Percentiles rank a stretch among this genome's conserved stretches.
These are phyloP conservation scores for Leccinum pachyderme DNA, from an alignment of 1,284 basidiomycete species.

Conservation along the genomic window DNA sequence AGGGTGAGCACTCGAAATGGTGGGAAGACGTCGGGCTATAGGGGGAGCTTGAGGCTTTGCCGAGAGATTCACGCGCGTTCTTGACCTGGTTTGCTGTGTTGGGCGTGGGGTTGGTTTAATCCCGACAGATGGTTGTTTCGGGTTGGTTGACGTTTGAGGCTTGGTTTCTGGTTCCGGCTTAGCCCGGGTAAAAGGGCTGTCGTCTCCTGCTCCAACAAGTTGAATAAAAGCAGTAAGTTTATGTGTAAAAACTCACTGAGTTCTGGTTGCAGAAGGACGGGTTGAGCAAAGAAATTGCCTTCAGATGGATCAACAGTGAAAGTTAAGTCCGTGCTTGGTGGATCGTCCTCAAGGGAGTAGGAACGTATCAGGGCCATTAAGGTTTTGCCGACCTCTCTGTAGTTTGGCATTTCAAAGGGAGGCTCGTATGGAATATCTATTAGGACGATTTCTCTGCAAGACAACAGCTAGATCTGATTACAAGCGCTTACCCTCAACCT, in stretches of 20 bases:
- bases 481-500: conserved; percentile 51
- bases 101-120: conserved; percentile 8
- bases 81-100: conserved; percentile 6
- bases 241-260: conserved; percentile 31
- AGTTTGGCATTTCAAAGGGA: conserved; percentile 56
- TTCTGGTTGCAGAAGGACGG: conserved; percentile 31
- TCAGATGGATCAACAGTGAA: conserved; percentile 32
- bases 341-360: conserved; percentile 37
- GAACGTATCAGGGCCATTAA: conserved; percentile 44
- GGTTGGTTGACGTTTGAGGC: conserved; percentile 4
- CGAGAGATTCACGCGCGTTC: conserved; percentile 1
- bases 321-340: conserved; percentile 28
- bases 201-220: conserved; percentile 22
- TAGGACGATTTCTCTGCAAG: conserved; percentile 1
- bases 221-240: neutral
- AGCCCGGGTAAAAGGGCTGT: conserved; percentile 25
- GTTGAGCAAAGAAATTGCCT: conserved; percentile 17
- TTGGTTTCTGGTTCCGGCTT: conserved; percentile 16
- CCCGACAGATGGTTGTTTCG: neutral
- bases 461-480: neutral
- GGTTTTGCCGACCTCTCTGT: conserved; percentile 49
- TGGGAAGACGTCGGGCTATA: conserved; percentile 8
- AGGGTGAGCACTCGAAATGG: conserved; percentile 8
- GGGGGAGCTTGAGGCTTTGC: conserved; percentile 12
- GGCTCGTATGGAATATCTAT: conserved; percentile 53